A percentile compares a stretch with the other conserved stretches of the same genome.
Evolutionary conservation across 108 stramenopile genomes (phyloP).

Genomic region (Skeletonema marinoi): DNA sequence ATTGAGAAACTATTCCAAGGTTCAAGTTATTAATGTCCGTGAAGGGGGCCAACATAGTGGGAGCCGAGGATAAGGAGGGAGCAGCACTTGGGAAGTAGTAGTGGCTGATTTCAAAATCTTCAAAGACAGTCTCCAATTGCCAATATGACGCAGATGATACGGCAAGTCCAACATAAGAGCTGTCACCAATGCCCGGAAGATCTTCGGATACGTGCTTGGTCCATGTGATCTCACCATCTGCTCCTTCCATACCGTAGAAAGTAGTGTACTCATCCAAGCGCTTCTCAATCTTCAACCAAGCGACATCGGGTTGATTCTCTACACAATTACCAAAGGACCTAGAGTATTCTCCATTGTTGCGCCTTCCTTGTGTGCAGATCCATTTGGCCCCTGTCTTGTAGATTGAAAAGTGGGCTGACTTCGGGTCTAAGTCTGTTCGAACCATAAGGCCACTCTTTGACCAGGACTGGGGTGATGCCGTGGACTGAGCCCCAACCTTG

Average conservation of each 20-base stretch:
- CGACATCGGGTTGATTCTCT: neutral
- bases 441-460: slow-evolving; percentile 35
- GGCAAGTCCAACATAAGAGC: slow-evolving; percentile 19
- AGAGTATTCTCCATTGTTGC: neutral
- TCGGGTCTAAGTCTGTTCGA: slow-evolving; percentile 10
- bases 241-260: slow-evolving; percentile 11
- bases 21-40: neutral
- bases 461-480: neutral
- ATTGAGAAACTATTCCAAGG: neutral
- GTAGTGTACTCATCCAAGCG: slow-evolving; percentile 16
- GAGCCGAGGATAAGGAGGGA: neutral
- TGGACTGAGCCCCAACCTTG: slow-evolving; percentile 7
- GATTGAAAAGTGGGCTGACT: slow-evolving; percentile 15
- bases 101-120: slow-evolving; percentile 9
- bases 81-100: slow-evolving; percentile 35
- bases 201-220: neutral
- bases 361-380: slow-evolving; percentile 9
- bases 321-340: neutral
- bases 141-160: slow-evolving; percentile 9
- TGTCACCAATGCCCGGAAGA: neutral
- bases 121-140: slow-evolving; percentile 21
- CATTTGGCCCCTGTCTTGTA: slow-evolving; percentile 6
- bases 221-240: slow-evolving; percentile 23
- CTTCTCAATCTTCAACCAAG: slow-evolving; percentile 39
- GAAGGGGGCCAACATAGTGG: slow-evolving; percentile 3